Conservation (phyloP, 192 early-diverging fungal species). For the Coemansia sp. region DNA sequence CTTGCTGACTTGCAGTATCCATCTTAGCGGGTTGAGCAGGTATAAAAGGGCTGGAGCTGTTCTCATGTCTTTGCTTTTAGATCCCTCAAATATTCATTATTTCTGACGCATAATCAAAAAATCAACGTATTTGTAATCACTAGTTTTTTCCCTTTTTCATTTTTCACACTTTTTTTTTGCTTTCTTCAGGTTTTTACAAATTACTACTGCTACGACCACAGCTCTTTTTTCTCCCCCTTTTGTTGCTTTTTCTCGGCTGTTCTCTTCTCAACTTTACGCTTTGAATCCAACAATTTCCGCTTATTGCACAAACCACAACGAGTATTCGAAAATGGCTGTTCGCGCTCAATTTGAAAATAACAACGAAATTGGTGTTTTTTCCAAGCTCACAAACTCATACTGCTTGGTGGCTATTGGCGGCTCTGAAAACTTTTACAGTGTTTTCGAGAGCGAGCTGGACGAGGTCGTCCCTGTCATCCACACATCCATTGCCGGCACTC, state of each 20-base stretch:
- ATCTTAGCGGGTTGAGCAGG: neutral
- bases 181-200: neutral
- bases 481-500: slow-evolving; percentile 94
- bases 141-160: slow-evolving; percentile 3
- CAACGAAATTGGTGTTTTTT: slow-evolving; percentile 99
- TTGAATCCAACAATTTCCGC: neutral
- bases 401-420: slow-evolving; percentile 96
- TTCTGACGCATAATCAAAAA: neutral
- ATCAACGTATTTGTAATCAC: slow-evolving; percentile 3
- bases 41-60: neutral
- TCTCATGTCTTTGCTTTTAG: too few species aligned
- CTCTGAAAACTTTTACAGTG: slow-evolving; percentile 97
- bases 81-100: too few species aligned
- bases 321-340: slow-evolving; percentile 33
- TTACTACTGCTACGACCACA: too few species aligned
- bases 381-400: slow-evolving; percentile 97
- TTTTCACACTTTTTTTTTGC: slow-evolving; percentile 9
- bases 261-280: slow-evolving; percentile 5
- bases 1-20: too few species aligned
- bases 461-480: slow-evolving; percentile 97
- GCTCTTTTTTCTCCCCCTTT: neutral
- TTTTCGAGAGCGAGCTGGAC: slow-evolving; percentile 89
- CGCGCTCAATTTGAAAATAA: slow-evolving; percentile 98
- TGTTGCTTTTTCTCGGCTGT: neutral
- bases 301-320: neutral